Base-by-base conservation (phyloP, 2,329 filamentous ascomycete species). In the Aspergillus caelatus region DNA sequence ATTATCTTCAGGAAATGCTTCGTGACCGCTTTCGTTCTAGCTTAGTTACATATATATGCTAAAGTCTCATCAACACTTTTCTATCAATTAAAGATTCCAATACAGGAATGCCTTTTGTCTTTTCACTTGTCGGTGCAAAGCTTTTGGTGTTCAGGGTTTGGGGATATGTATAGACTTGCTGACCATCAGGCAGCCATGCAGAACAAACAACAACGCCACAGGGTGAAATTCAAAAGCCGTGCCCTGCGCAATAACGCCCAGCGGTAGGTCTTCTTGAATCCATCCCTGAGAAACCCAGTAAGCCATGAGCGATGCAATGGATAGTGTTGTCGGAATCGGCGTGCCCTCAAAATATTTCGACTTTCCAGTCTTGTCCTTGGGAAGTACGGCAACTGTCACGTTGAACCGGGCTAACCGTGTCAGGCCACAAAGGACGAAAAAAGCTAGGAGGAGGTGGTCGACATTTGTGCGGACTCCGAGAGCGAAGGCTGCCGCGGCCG, bases 341-440 rank as follows among this genome's bases (percentile, higher is more conserved):
- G 94, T 96, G 71, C 95, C 95, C 81, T 99, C 95, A 71, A 99
- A 99, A 81, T 96, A 99, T 75, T 91, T 87, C 64, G 91, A 93
- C 82, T 99, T 99, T 70, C 95, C 95, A 0, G 86, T 88, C 56
- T 89, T 90, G 77, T 99, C 95, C 81, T 98, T 97, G 66, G 95
- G 95, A 14, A 99, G 87, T 70, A 90, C 89, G 41, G 89, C 86
- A 43, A 95, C 94, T 12, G 95, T 98, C 58, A 99, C 95, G 79
- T 99, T 99, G 88, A 99, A 99, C 68, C 95, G 91, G 53, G 95
- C 95, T 12, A 99, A 88, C 57, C 95, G 90, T 3, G 94, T 96
- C 54, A 99, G 88, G 62, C 95, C 95, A 80, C 93, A 96, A 58
- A 99, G 91, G 52, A 98, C 93, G 80, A 98, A 99, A 80, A 94